Evolutionary conservation across 176 grass and related monocot genomes (phyloP).

Genomic region (Phragmites australis): DNA sequence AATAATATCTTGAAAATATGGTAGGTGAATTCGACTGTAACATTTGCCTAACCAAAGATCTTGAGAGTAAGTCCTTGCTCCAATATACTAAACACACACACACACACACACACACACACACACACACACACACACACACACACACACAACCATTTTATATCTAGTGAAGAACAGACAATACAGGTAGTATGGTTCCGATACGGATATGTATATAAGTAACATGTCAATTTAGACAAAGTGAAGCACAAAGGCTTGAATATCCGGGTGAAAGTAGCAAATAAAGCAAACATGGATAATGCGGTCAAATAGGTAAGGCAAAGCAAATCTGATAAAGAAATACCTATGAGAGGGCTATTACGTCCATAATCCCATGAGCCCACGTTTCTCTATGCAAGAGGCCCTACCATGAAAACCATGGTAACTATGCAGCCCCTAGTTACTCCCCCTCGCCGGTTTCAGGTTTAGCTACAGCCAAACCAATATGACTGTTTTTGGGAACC

Average conservation of each 20-base stretch:
- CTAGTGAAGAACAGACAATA: neutral
- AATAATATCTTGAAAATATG: neutral
- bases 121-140: too few species aligned
- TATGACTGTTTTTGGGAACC: too few species aligned
- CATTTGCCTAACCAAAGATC: neutral
- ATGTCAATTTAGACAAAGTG: neutral
- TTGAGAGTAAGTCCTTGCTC: too few species aligned
- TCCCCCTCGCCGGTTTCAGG: slow-evolving; percentile 17
- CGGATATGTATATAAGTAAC: neutral
- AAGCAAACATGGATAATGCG: neutral
- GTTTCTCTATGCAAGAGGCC: neutral
- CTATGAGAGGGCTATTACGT: neutral
- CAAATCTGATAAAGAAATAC: neutral
- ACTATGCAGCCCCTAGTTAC: slow-evolving; percentile 10
- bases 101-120: too few species aligned
- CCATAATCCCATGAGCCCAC: neutral
- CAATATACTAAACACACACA: too few species aligned
- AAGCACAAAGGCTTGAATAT: neutral
- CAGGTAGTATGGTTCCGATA: neutral
- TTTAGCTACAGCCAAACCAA: too few species aligned
- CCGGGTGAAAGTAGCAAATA: neutral
- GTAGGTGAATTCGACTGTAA: neutral
- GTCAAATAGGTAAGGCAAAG: neutral
- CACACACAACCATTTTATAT: too few species aligned
- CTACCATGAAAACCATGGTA: slow-evolving; percentile 23